Conservation (phyloP, 2,329 filamentous ascomycete species). For the Colletotrichum simmondsii region DNA sequence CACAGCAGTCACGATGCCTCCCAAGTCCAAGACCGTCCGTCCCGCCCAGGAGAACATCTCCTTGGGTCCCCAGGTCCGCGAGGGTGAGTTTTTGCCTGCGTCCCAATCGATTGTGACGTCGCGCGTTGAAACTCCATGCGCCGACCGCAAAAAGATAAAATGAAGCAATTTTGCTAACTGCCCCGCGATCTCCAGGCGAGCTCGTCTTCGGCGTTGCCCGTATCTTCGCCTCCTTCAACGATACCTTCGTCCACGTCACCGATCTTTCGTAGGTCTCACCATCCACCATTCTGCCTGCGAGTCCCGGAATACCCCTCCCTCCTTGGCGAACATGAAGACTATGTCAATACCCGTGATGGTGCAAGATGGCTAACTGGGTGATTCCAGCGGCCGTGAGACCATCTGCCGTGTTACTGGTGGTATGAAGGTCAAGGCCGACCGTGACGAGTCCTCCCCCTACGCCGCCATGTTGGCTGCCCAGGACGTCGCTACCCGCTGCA, state of each 20-base stretch:
- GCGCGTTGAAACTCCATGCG: conserved; percentile 65
- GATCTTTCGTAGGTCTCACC: conserved; percentile 84
- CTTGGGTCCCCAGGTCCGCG: conserved; percentile 94
- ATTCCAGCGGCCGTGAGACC: conserved; percentile 97
- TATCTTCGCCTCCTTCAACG: conserved; percentile 97
- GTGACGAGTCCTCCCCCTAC: conserved; percentile 99
- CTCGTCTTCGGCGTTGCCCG: conserved; percentile 98
- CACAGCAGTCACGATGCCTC: conserved; percentile 73
- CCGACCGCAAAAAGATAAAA: conserved; percentile 75
- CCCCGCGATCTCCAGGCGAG: conserved; percentile 71
- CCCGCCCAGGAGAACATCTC: conserved; percentile 97
- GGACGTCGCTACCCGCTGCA: conserved; percentile 90
- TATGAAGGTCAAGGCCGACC: conserved; percentile 99
- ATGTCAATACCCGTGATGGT: conserved; percentile 21
- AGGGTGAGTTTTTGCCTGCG: conserved; percentile 71
- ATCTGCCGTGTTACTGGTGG: conserved; percentile 99
- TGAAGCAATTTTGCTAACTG: conserved; percentile 35
- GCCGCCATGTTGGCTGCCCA: conserved; percentile 99
- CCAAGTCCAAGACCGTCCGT: conserved; percentile 87
- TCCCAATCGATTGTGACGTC: conserved; percentile 47
- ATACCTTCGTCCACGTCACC: conserved; percentile 98
- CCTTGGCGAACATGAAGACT: background rate
- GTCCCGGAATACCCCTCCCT: background rate
- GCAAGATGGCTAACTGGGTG: conserved; percentile 71
- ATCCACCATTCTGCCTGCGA: background rate